Percentiles rank a stretch among this genome's conserved stretches.
Conservation (phyloP, 2,329 filamentous ascomycete genomes). For the Sphaerostilbella broomeana region DNA sequence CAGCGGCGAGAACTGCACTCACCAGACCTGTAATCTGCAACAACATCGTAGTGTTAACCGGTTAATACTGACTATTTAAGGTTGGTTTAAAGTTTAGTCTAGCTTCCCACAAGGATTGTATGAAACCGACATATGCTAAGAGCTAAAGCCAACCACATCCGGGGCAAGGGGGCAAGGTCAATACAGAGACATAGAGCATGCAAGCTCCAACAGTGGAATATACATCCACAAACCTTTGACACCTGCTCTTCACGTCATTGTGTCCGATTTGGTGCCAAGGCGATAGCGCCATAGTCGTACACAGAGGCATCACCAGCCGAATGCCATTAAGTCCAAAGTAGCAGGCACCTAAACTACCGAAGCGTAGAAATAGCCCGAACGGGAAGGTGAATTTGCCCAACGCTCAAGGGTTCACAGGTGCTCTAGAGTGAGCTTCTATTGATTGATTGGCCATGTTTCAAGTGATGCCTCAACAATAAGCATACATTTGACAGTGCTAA, state of each 20-base stretch:
- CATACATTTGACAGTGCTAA: too few species aligned
- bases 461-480: too few species aligned
- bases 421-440: too few species aligned
- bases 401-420: too few species aligned
- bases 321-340: constrained; percentile 1
- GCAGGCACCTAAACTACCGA: constrained; percentile 1
- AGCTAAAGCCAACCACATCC: background rate
- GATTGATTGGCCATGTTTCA: too few species aligned
- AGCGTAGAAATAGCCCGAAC: background rate
- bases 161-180: too few species aligned
- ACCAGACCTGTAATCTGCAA: too few species aligned
- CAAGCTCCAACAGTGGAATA: too few species aligned
- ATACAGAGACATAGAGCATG: too few species aligned
- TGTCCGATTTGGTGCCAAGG: constrained; percentile 6
- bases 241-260: constrained; percentile 6
- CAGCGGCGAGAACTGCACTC: too few species aligned
- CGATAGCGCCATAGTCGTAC: background rate
- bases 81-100: too few species aligned
- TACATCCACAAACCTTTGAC: constrained; percentile 1
- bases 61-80: background rate
- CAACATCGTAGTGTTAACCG: too few species aligned
- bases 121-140: background rate
- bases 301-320: constrained; percentile 5
- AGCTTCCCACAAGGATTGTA: background rate
- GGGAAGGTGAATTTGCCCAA: constrained; percentile 3